Evolutionary conservation across 1,139 yeast species (phyloP), one percentile per base, ranked within the genome.

Genomic region (Hansenula sp.): DNA sequence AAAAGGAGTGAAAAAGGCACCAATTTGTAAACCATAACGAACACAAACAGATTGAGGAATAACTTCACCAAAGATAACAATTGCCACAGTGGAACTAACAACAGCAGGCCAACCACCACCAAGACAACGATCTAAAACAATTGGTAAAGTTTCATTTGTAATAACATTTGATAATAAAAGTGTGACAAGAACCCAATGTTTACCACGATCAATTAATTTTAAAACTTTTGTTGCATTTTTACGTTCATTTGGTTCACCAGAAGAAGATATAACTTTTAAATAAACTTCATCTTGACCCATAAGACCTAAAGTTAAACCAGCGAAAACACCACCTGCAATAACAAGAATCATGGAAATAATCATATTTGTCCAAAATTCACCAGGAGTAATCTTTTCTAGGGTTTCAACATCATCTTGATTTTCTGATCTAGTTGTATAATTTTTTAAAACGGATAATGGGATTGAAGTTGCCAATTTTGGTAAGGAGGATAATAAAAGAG

Each of bases 31-130:
- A 1, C 98, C 98, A 60, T 88, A 90, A 33, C 97, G 72, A 19
- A 92, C 98, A 64, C 95, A 87, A 34, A 88, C 72, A 20, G 95
- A 82, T 65, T 92, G 98, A 2, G 98, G 98, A 49, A 92, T 92
- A 54, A 92, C 86, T 60, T 92, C 98, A 42, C 98, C 98, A 64
- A 92, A 92, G 19, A 92, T 77, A 40, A 92, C 97, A 60, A 92
- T 92, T 26, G 92, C 79, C 3, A 86, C 92, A 1, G 98, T 90
- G 13, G 97, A 84, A 11, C 92, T 75, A 19, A 89, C 89, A 36
- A 92, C 96, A 1, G 98, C 98, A 13, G 95, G 92, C 88, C 96
- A 85, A 2, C 98, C 98, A 34, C 98, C 97, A 36, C 97, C 97
- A 22, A 92, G 74, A 55, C 90, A 84, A 43, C 95, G 73, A 60